Evolutionary conservation across 305 asterid genomes (phyloP), one percentile per base, ranked within the genome.

Genomic region (Galium porrigens): DNA sequence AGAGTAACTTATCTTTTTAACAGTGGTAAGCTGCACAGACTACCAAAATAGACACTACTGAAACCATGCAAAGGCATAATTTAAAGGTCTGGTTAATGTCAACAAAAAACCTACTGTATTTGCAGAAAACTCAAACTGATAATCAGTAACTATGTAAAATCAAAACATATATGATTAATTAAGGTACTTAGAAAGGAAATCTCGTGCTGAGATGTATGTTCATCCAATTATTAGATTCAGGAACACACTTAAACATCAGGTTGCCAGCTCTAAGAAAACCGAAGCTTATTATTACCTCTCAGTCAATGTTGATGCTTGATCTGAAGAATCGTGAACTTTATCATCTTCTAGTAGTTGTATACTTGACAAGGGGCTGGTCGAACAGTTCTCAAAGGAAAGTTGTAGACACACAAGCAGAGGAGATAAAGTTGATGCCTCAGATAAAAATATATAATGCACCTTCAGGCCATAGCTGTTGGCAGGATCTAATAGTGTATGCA

Each of bases 381-480:
- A 87, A 68, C 71, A 66, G 77, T 87, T 92, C 74, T 67, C 76
- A 68, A 89, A 89, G 76, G 80, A 78, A 69, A 82, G 82, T 67
- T 83, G 81, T 65, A 92, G 73, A 71, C 95, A 85, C 63, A 87
- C 79, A 58, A 84, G 83, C 72, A 77, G 70, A 9, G 84, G 76
- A 37, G 95, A 84, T 69, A 81, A 61, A 76, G 74, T 82, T 46
- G 99, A 92, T 49, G 78, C 76, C 84, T 84, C 95, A 36, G 94
- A 77, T 39, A 79, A 79, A 86, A 84, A 92, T 65, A 66, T 71
- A 74, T 87, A 89, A 58, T 76, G 80, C 68, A 84, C 97, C 74
- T 80, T 78, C 79, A 92, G 81, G 58, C 95, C 97, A 64, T 83
- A 84, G 68, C 95, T 90, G 75, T 80, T 89, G 63, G 85, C 79